A percentile compares a stretch with the other conserved stretches of the same genome.
Evolutionary conservation across 495 filamentous ascomycete genomes (phyloP).

Genomic region (Rhypophila decipiens): DNA sequence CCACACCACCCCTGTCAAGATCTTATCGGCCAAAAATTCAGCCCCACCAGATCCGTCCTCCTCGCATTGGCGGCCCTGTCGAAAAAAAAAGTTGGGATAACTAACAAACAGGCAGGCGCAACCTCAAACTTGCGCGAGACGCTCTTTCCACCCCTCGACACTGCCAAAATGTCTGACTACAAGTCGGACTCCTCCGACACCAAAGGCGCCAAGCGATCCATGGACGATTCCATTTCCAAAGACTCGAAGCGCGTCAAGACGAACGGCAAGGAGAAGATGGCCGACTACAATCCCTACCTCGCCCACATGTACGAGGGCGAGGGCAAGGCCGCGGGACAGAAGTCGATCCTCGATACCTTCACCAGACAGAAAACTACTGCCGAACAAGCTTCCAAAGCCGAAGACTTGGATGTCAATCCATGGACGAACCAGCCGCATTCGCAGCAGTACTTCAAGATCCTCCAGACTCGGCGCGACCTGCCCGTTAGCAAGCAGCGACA

Average conservation of each 20-base stretch:
- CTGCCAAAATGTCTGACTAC: too few species aligned
- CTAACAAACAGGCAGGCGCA: too few species aligned
- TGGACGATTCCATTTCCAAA: conserved; percentile 18
- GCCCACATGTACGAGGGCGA: conserved; percentile 72
- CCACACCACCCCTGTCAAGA: too few species aligned
- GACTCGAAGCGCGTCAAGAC: conserved; percentile 29
- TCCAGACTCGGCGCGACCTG: conserved; percentile 74
- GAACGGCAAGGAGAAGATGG: conserved; percentile 25
- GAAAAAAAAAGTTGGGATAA: too few species aligned
- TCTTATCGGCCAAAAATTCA: too few species aligned
- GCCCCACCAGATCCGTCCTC: too few species aligned
- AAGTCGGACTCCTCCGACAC: not conserved
- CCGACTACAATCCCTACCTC: conserved; percentile 71
- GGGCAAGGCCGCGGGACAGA: conserved; percentile 29
- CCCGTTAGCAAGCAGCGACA: conserved; percentile 88
- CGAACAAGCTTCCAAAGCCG: conserved; percentile 60
- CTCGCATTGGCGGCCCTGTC: too few species aligned
- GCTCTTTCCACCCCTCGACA: too few species aligned
- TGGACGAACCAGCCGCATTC: conserved; percentile 75
- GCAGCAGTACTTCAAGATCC: conserved; percentile 78
- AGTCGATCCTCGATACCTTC: conserved; percentile 55
- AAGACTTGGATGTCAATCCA: conserved; percentile 79
- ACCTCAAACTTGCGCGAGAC: too few species aligned
- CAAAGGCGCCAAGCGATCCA: conserved; percentile 24
- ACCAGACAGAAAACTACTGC: conserved; percentile 79